Evolutionary conservation across 2,329 filamentous ascomycete species (phyloP), one percentile per base, ranked within the genome.

Genomic region (Mollisia scopiformis): DNA sequence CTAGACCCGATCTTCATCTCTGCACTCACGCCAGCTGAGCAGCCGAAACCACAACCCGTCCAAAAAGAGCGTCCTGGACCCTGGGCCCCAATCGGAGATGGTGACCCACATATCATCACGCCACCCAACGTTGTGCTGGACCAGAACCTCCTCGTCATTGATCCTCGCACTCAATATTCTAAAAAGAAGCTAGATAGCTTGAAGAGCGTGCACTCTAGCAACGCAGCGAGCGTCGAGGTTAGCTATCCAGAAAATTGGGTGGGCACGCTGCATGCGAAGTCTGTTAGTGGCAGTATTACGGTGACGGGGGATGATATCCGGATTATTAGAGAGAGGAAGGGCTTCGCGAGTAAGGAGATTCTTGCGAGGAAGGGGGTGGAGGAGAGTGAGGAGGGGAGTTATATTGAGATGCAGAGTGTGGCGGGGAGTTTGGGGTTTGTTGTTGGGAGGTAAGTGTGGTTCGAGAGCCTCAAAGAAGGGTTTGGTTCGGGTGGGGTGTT

Each of bases 241-340:
- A n/a, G 58, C n/a, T 72, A 72, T 50, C 68, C 71, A 8, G 23
- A n/a, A 1, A 50, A 51, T 1, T 73, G 70, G 70, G 67, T 68
- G 39, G 71, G 71, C 2, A 62, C 55, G 1, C 52, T 73, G 1
- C 52, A 67, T 43, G 66, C 60, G 1, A 68, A 66, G 47, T 63
- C 62, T 2, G 49, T 71, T 1, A 69, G 67, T 1, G 70, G 69
- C 25, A 64, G 57, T 51, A 68, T 73, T 25, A 14, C 39, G 2
- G 49, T 65, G 4, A 59, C 37, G 6, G 71, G 70, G 2, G 50
- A 66, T 14, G 69, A 65, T 0, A 23, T 72, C 2, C 50, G 63
- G 16, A 64, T 68, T 27, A 58, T 72, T 1, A 64, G 57, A 21
- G 61, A 67, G 2, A 65, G 55, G 21, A 68, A 66, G n/a, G 66